Evolutionary conservation across 306 rosid species (phyloP).

Genomic region (Betula pendula): DNA sequence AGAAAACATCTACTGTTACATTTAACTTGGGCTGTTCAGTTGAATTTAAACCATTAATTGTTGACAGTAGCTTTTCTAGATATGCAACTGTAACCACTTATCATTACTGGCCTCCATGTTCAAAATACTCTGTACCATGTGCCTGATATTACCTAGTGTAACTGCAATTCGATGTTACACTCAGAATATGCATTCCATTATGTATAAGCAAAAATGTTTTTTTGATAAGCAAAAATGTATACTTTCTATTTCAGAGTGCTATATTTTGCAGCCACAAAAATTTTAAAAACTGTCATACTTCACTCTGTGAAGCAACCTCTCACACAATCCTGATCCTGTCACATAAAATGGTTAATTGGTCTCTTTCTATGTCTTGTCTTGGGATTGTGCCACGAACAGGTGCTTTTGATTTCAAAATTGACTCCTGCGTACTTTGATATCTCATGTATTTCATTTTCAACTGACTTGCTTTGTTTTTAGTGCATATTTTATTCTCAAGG

Average conservation of each 20-base stretch:
- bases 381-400: neutral
- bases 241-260: neutral
- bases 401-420: neutral
- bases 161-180: neutral
- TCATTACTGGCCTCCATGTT: neutral
- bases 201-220: too few relatives aligned
- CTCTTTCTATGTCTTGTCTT: neutral
- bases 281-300: neutral
- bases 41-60: neutral
- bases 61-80: neutral
- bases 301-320: neutral
- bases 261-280: neutral
- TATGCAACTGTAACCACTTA: neutral
- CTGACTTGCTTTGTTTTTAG: neutral
- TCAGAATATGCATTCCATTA: neutral
- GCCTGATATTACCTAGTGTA: neutral
- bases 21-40: neutral
- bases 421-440: neutral
- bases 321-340: neutral
- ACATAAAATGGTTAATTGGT: neutral
- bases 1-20: neutral
- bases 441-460: neutral
- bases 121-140: neutral
- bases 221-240: too few relatives aligned
- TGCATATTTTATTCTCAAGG: neutral